A percentile compares a stretch with the other conserved stretches of the same genome.
These are phyloP conservation scores for Entomortierella chlamydospora DNA, from an alignment of 192 early-diverging fungal species.

Conservation along the genomic window DNA sequence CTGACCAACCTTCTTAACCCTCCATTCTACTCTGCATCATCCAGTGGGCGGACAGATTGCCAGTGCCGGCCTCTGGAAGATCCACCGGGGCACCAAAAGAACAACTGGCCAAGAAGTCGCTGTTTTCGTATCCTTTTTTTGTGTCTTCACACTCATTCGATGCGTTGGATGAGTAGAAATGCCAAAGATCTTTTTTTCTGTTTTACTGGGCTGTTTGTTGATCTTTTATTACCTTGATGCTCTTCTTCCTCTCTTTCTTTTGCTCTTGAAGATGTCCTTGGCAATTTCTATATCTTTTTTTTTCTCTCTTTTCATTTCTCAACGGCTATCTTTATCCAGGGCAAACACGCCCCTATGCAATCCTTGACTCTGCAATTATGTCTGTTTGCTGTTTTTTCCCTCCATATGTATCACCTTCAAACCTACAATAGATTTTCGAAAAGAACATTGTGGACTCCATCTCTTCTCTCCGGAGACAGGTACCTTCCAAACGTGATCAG, in stretches of 20 bases:
- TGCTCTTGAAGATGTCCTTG: too few species aligned
- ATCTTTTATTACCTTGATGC: background rate
- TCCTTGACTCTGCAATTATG: conserved; percentile 40
- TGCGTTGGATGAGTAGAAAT: background rate
- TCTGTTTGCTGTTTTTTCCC: background rate
- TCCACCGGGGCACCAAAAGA: conserved; percentile 68
- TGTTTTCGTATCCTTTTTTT: conserved; percentile 68
- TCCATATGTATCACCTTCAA: background rate
- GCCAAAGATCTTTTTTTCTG: background rate
- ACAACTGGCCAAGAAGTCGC: conserved; percentile 72
- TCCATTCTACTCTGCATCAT: conserved; percentile 6
- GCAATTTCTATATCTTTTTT: background rate
- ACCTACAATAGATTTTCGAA: conserved; percentile 69
- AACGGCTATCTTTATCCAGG: background rate
- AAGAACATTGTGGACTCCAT: conserved; percentile 72
- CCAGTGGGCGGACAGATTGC: conserved; percentile 65
- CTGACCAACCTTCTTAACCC: background rate
- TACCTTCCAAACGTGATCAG: conserved; percentile 51
- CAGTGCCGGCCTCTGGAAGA: conserved; percentile 78
- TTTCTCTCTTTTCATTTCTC: background rate
- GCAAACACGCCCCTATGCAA: conserved; percentile 9
- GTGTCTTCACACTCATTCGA: background rate
- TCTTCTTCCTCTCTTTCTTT: background rate
- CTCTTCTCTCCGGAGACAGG: conserved; percentile 63
- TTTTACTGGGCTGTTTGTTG: background rate